phyloP scores from a whole-genome alignment of 306 rosid species.

The Mimosa bimucronata region DNA sequence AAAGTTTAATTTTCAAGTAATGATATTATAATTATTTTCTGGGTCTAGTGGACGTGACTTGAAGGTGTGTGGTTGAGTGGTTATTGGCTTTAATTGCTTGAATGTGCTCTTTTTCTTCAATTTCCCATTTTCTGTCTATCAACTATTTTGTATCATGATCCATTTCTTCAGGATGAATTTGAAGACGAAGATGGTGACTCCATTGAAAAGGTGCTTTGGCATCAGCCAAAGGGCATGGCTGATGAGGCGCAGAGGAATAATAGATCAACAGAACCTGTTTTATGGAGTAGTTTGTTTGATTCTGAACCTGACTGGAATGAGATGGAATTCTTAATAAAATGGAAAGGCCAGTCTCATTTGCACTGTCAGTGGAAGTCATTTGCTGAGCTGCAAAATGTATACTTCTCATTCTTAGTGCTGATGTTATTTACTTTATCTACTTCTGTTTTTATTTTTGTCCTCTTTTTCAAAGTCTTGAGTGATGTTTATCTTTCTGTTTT shows the following conservation, averaged over 20 bases:
- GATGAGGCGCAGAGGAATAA: slow-evolving; percentile 81
- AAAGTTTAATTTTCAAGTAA: slow-evolving; percentile 24
- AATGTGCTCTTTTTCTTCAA: slow-evolving; percentile 9
- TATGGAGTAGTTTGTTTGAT: slow-evolving; percentile 83
- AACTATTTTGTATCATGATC: slow-evolving; percentile 25
- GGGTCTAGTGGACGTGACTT: slow-evolving; percentile 23
- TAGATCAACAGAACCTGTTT: slow-evolving; percentile 75
- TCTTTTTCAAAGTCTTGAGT: background rate
- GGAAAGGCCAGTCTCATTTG: slow-evolving; percentile 99
- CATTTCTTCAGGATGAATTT: slow-evolving; percentile 73
- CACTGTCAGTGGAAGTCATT: slow-evolving; percentile 97
- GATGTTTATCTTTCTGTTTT: slow-evolving; percentile 10
- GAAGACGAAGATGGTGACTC: slow-evolving; percentile 96
- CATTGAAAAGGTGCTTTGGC: slow-evolving; percentile 98
- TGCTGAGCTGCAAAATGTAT: slow-evolving; percentile 93
- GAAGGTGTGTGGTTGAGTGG: slow-evolving; percentile 8
- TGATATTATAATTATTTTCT: slow-evolving; percentile 4
- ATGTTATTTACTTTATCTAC: slow-evolving; percentile 7
- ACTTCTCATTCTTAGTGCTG: slow-evolving; percentile 35
- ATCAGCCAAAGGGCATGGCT: slow-evolving; percentile 90
- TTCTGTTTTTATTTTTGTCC: background rate
- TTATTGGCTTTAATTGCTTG: slow-evolving; percentile 12
- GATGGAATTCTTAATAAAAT: slow-evolving; percentile 88
- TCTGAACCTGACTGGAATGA: slow-evolving; percentile 84
- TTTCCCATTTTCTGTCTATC: slow-evolving; percentile 30